Evolutionary conservation across 2,329 filamentous ascomycete genomes (phyloP).

Genomic region (Nothopassalora personata): DNA sequence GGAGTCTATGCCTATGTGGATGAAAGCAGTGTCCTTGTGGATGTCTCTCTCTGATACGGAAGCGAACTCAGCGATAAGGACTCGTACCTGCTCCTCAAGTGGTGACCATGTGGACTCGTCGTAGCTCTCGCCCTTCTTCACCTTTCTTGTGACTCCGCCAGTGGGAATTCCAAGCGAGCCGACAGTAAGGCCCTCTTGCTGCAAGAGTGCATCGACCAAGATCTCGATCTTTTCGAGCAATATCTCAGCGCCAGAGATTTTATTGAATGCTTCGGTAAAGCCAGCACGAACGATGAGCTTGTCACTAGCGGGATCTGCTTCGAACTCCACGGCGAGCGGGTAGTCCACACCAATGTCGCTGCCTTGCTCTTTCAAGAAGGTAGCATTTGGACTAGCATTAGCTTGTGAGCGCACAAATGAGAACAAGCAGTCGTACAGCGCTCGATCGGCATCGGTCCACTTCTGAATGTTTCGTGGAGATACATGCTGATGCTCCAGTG

Average conservation of each 20-base stretch:
- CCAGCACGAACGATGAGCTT: slow-evolving; percentile 9
- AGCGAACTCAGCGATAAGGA: slow-evolving; percentile 5
- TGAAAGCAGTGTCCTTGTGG: slow-evolving; percentile 12
- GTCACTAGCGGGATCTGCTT: slow-evolving; percentile 5
- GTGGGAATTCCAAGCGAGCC: background rate
- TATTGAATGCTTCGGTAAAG: slow-evolving; percentile 4
- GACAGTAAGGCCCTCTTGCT: slow-evolving; percentile 3
- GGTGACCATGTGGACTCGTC: slow-evolving; percentile 7
- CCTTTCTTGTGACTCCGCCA: background rate
- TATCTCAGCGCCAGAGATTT: background rate
- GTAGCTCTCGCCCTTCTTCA: background rate
- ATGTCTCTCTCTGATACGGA: slow-evolving; percentile 1
- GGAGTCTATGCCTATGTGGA: slow-evolving; percentile 15
- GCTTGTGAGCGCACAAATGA: slow-evolving; percentile 9
- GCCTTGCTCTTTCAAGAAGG: slow-evolving; percentile 1
- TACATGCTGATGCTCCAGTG: slow-evolving; percentile 11
- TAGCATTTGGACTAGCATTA: background rate
- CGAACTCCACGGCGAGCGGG: slow-evolving; percentile 13
- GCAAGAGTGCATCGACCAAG: slow-evolving; percentile 6
- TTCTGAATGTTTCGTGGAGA: slow-evolving; percentile 11
- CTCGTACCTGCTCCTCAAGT: slow-evolving; percentile 5
- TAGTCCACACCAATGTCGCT: slow-evolving; percentile 13
- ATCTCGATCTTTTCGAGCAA: slow-evolving; percentile 12
- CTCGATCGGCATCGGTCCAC: slow-evolving; percentile 11
- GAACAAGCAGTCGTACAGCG: slow-evolving; percentile 14